Base-by-base conservation (phyloP, 768 basidiomycete species). In the Termitomyces sp. region DNA sequence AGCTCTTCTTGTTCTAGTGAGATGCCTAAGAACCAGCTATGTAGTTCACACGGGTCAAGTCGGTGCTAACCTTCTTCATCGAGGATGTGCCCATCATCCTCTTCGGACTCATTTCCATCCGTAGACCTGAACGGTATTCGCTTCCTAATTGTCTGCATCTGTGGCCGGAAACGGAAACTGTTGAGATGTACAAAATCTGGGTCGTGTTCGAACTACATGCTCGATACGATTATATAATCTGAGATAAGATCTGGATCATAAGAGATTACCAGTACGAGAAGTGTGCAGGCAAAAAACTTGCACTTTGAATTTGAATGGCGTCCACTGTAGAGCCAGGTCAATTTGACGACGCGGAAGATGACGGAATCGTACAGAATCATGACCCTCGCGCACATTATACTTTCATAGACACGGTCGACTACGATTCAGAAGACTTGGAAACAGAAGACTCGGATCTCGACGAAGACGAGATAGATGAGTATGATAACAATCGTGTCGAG, bases 401-500 rank as follows among this genome's bases (percentile, higher is more conserved):
- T 15, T 82, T 78, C 60, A 78, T 84, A 57, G 82, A 84, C 63
- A 69, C 72, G 3, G 70, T 75, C 4, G 64, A 72, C 31, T 63
- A 68, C 39, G 75, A 75, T 60, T 73, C 76, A 20, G 80, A 76
- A 22, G 65, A 66, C 47, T 41, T 64, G 15, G 41, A 55, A 46
- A 63, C 72, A 15, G 76, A 77, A 49, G 75, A 73, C 15, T 74
- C 78, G 9, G 74, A 75, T 8, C 74, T 74, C 36, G 67, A 71
- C 34, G 70, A 76, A 1, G 76, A 80, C 33, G 73, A 76, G 27
- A 58, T 68, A 13, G 81, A 83, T 30, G 81, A 69, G 60, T 84
- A 81, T 55, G 81, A 83, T 51, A 78, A 84, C 37, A 78, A 76
- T 65, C 77, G 87, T 46, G 88, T 86, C 30, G 91, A 93, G 62